Evolutionary conservation across 495 filamentous ascomycete species (phyloP).

Genomic region (Parmelia sp.): DNA sequence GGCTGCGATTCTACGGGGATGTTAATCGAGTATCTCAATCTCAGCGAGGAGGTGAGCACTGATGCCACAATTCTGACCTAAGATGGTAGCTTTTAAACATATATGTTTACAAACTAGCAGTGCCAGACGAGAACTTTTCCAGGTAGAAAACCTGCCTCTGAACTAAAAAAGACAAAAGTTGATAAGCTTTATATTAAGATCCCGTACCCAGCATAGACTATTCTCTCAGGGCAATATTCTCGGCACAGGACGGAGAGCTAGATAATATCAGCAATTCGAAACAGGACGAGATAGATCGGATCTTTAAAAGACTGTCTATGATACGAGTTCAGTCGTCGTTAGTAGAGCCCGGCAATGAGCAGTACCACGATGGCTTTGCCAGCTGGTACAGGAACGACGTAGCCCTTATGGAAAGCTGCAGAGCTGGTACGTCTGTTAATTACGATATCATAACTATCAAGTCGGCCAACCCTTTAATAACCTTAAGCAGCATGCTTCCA

Average conservation of each 20-base stretch:
- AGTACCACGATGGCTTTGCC: constrained; percentile 5
- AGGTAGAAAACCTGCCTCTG: background rate
- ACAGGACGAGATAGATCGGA: constrained; percentile 10
- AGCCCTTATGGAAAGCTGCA: constrained; percentile 5
- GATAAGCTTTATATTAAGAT: background rate
- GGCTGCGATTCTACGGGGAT: constrained; percentile 2
- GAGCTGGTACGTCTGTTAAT: background rate
- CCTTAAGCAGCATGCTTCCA: too few relatives aligned
- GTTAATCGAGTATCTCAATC: constrained; percentile 1
- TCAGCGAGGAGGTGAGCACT: constrained; percentile 6
- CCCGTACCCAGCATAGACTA: constrained; percentile 4
- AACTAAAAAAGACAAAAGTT: constrained; percentile 2
- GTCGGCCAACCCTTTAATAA: too few relatives aligned
- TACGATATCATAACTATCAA: too few relatives aligned
- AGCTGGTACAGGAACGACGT: constrained; percentile 7
- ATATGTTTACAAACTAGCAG: background rate
- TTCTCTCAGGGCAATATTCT: constrained; percentile 8
- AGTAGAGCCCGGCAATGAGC: constrained; percentile 6
- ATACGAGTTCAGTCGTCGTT: background rate
- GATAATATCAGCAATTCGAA: background rate
- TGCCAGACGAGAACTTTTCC: background rate
- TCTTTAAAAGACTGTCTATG: constrained; percentile 4
- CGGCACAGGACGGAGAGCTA: constrained; percentile 1
- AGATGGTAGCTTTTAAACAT: too few relatives aligned
- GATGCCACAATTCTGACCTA: background rate